phyloP scores from a whole-genome alignment of 208 protist genomes.

The Leishmania braziliensis region DNA sequence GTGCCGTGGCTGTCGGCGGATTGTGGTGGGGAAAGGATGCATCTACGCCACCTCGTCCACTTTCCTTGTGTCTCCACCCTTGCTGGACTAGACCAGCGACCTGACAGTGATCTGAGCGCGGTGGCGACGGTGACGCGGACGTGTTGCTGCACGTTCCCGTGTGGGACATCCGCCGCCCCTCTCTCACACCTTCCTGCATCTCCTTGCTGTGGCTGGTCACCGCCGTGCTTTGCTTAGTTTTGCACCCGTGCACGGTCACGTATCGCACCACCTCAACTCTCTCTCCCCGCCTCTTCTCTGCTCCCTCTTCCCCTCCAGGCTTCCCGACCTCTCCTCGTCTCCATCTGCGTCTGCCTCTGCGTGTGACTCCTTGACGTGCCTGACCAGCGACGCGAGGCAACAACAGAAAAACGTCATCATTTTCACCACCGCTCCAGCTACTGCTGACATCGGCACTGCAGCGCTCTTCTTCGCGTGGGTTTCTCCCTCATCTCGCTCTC shows the following conservation, averaged over 20 bases:
- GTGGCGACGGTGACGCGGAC: too few relatives aligned
- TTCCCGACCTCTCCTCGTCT: not conserved
- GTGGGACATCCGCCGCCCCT: not conserved
- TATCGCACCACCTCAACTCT: not conserved
- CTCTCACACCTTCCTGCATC: not conserved
- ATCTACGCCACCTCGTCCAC: not conserved
- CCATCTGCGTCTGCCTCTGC: not conserved
- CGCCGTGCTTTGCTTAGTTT: not conserved
- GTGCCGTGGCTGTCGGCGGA: not conserved
- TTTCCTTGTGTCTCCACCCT: not conserved
- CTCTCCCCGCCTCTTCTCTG: not conserved
- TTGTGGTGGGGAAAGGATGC: not conserved
- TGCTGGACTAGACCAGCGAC: too few relatives aligned
- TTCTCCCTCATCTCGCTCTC: not conserved
- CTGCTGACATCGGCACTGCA: not conserved
- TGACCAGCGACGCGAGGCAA: not conserved
- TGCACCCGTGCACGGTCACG: not conserved
- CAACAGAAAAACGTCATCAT: not conserved
- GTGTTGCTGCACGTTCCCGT: not conserved
- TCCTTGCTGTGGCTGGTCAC: not conserved
- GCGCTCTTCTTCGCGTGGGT: not conserved
- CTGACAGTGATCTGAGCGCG: too few relatives aligned
- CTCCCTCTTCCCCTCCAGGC: not conserved
- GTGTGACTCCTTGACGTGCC: not conserved
- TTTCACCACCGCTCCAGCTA: not conserved